Base-by-base conservation (phyloP, 352 stramenopile species). In the Phytophthora brassicae region DNA sequence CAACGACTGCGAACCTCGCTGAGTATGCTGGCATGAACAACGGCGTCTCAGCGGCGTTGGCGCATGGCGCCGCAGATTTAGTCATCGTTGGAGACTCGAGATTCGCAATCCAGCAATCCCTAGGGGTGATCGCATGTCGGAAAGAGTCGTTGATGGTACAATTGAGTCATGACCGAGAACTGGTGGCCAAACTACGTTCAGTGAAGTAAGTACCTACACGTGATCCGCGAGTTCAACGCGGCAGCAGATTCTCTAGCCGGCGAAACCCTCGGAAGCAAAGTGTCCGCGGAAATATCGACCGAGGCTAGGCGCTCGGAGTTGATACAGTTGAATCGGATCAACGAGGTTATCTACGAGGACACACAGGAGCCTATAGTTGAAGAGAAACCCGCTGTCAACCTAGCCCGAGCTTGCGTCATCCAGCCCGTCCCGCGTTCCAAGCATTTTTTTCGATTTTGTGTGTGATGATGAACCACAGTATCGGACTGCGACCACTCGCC, bases 11-110 rank as follows among this genome's bases (percentile, higher is more conserved):
- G 8, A 31, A 31, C 26, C 26, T 31, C 26, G 26, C 26, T 31
- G 8, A 31, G 26, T 31, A 31, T 31, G 26, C 26, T 9, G 26
- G 26, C 8, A 31, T 31, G 26, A 31, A 31, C 8, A 31, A 31
- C 26, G 26, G 26, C 8, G 26, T 31, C 26, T 31, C 26, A 31
- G 26, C 26, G 8, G 26, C 26, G 8, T 31, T 31, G 26, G 26
- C 26, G 26, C 26, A 31, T 4, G 29, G 33, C 0, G 46, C 52
- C 20, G 42, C 47, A 0, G 51, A 62, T 2, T 48, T 72, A 2
- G 26, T 72, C 1, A 44, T 70, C 3, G 57, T 68, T 0, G 56
- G 55, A 28, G 44, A 62, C 19, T 49, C 43, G n/a, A 45, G 54
- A 42, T 46, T 57, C 36, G 46, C 46, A 35, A 51, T 52, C 29